These are phyloP conservation scores for Phytophthora hibernalis DNA, from an alignment of 352 stramenopile species.

Conservation along the genomic window DNA sequence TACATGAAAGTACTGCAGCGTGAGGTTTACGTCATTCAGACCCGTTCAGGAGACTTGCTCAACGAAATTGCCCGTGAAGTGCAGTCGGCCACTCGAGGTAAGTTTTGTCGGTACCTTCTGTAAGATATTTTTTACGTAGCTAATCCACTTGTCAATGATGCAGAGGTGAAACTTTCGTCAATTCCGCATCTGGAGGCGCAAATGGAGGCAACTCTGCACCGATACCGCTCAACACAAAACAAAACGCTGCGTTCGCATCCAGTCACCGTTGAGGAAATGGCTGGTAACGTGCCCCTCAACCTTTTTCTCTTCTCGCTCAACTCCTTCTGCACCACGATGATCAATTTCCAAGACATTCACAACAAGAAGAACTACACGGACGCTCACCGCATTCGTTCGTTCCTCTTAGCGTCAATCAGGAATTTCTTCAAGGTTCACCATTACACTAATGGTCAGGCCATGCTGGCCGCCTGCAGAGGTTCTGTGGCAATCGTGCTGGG, in stretches of 20 bases:
- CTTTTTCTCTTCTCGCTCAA: slow-evolving; percentile 84
- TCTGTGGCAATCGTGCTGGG: slow-evolving; percentile 67
- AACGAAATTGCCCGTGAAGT: slow-evolving; percentile 73
- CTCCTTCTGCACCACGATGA: slow-evolving; percentile 80
- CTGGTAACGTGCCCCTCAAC: slow-evolving; percentile 80
- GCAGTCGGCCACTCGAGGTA: slow-evolving; percentile 55
- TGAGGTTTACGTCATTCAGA: slow-evolving; percentile 82
- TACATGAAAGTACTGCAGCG: slow-evolving; percentile 83
- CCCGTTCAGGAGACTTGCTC: slow-evolving; percentile 65
- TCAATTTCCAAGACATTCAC: slow-evolving; percentile 68
- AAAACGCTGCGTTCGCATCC: slow-evolving; percentile 57
- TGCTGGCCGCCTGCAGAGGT: slow-evolving; percentile 64
- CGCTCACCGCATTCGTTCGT: slow-evolving; percentile 52
- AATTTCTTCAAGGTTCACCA: slow-evolving; percentile 58
- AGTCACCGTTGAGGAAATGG: slow-evolving; percentile 66
- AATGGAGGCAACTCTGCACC: slow-evolving; percentile 72
- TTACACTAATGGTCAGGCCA: slow-evolving; percentile 48
- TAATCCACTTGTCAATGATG: not conserved
- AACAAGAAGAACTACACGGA: slow-evolving; percentile 71
- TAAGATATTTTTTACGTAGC: slow-evolving; percentile 5
- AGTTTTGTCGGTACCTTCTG: slow-evolving; percentile 1
- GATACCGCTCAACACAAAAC: slow-evolving; percentile 68
- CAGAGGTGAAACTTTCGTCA: slow-evolving; percentile 58
- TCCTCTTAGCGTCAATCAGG: slow-evolving; percentile 50
- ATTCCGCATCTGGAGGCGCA: slow-evolving; percentile 60